These are phyloP conservation scores for Dujonia santamariae DNA, from an alignment of 1,139 yeast species.

Conservation along the genomic window DNA sequence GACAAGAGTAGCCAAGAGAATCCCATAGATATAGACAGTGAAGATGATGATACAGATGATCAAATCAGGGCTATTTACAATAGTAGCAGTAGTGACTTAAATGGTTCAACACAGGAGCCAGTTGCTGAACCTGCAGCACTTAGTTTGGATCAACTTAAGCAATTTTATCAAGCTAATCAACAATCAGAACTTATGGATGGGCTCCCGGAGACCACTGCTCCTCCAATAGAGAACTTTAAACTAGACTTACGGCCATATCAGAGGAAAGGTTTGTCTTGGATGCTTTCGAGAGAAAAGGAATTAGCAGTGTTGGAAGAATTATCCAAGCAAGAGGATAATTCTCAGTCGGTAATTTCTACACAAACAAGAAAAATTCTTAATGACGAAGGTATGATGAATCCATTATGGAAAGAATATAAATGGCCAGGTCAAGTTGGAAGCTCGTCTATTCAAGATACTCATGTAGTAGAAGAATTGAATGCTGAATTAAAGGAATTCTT, in stretches of 20 bases:
- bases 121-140: constrained; percentile 31
- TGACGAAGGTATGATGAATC: constrained; percentile 65
- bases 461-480: constrained; percentile 1
- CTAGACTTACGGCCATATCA: constrained; percentile 68
- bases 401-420: constrained; percentile 75
- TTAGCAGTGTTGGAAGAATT: constrained; percentile 34
- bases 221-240: constrained; percentile 53
- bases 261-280: constrained; percentile 79
- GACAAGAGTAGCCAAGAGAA: constrained; percentile 8
- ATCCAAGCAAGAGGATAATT: constrained; percentile 14
- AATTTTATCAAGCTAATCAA: constrained; percentile 69
- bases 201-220: constrained; percentile 60
- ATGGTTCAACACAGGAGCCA: too few species aligned
- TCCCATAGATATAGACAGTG: constrained; percentile 10
- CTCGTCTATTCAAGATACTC: background rate
- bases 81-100: too few species aligned
- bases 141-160: constrained; percentile 69
- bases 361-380: constrained; percentile 25
- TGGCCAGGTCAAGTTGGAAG: constrained; percentile 54
- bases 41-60: constrained; percentile 11
- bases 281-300: constrained; percentile 66
- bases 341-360: constrained; percentile 20
- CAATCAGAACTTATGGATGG: constrained; percentile 44
- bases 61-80: too few species aligned
- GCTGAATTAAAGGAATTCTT: constrained; percentile 32